A percentile compares a stretch with the other conserved stretches of the same genome.
Evolutionary conservation across 371 early-diverging fungal species (phyloP).

Genomic region (Capillidium heterosporum): DNA sequence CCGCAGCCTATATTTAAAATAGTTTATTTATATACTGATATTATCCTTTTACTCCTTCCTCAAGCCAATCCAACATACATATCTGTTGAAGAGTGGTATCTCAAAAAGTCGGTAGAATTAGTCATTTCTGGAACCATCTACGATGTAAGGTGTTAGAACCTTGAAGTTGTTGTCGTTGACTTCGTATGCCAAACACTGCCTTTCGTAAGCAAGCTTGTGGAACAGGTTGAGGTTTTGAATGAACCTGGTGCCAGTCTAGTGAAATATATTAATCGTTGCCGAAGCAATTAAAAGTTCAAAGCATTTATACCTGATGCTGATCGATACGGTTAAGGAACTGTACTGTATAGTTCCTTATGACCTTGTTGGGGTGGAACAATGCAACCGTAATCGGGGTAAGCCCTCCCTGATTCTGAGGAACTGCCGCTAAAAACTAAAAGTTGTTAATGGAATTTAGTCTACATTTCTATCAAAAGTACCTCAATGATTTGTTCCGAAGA

Average conservation of each 20-base stretch:
- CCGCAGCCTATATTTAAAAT: too few species aligned
- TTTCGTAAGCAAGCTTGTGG: constrained; percentile 10
- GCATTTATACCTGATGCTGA: constrained; percentile 31
- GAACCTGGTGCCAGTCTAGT: constrained; percentile 11
- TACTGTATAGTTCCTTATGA: constrained; percentile 36
- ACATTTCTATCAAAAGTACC: constrained; percentile 16
- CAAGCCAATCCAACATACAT: too few species aligned
- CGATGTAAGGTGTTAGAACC: neutral
- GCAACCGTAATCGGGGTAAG: constrained; percentile 62
- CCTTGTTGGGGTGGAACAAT: constrained; percentile 49
- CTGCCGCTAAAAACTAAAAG: constrained; percentile 40
- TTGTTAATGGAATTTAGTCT: neutral
- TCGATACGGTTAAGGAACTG: constrained; percentile 43
- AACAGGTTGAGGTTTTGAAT: constrained; percentile 12
- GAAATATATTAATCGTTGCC: neutral
- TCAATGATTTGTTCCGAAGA: constrained; percentile 65
- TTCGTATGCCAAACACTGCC: constrained; percentile 5
- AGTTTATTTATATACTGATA: too few species aligned
- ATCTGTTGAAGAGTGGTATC: too few species aligned
- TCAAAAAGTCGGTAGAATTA: too few species aligned
- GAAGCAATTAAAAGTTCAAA: neutral
- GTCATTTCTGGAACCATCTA: neutral
- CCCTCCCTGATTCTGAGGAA: constrained; percentile 72
- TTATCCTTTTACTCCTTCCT: too few species aligned
- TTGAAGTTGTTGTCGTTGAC: constrained; percentile 5